Conservation (phyloP, 2,329 filamentous ascomycete genomes). For the Fusarium oxysporum region DNA sequence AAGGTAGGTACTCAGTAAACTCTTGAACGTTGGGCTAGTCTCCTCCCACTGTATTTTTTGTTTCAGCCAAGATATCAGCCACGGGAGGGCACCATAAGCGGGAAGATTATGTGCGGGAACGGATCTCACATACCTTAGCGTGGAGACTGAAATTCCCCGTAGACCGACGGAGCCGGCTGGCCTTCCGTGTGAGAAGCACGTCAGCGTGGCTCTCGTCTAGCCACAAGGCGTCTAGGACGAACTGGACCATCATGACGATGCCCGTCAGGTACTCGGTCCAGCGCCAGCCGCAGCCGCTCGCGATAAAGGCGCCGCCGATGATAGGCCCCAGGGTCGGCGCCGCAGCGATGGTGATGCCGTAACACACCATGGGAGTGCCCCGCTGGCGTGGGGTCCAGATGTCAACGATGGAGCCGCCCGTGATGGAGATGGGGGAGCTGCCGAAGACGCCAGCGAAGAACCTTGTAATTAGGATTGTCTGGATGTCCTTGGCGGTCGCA, state of each 20-base stretch:
- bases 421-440: constrained; percentile 4
- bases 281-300: neutral
- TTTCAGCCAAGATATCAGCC: constrained; percentile 1
- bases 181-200: neutral
- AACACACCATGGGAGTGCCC: neutral
- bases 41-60: neutral
- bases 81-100: neutral
- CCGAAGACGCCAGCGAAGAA: constrained; percentile 1
- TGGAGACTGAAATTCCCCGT: neutral
- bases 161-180: neutral
- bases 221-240: neutral
- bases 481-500: constrained; percentile 2
- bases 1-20: neutral
- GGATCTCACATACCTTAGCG: constrained; percentile 1
- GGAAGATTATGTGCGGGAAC: neutral
- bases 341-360: constrained; percentile 1
- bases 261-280: neutral
- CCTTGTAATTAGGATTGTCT: neutral
- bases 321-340: neutral
- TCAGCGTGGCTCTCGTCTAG: neutral
- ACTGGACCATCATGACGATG: neutral
- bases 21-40: neutral
- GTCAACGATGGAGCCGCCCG: neutral
- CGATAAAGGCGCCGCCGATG: neutral
- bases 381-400: neutral